phyloP scores from a whole-genome alignment of 768 basidiomycete species.

The Podaxis mareebaensis region DNA sequence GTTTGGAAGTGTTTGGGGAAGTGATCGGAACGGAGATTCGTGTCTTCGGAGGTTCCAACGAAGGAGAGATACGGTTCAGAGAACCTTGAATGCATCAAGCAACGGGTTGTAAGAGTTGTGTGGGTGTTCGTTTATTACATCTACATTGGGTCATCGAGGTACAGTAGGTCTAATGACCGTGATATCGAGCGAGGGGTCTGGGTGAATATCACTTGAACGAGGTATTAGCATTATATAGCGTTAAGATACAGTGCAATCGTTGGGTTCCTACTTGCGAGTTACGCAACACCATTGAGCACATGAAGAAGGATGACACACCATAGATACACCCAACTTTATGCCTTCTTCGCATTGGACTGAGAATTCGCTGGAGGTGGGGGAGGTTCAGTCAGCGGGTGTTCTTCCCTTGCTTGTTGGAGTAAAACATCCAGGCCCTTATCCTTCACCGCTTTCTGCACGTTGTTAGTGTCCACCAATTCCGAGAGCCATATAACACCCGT shows the following conservation, averaged over 20 bases:
- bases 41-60: background rate
- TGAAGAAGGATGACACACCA: background rate
- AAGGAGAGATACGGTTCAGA: no score
- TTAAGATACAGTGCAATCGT: no score
- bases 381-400: conserved; percentile 73
- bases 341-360: background rate
- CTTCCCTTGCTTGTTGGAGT: conserved; percentile 76
- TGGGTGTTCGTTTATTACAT: background rate
- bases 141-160: no score
- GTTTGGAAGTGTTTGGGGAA: conserved; percentile 7
- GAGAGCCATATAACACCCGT: background rate
- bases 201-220: no score
- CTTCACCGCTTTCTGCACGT: conserved; percentile 69
- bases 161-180: no score
- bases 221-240: no score
- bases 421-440: conserved; percentile 76
- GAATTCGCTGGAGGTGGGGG: conserved; percentile 32
- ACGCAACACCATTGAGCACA: no score
- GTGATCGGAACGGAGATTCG: conserved; percentile 4
- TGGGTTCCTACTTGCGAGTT: no score
- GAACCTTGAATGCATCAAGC: no score
- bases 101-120: background rate
- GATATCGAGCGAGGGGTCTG: no score
- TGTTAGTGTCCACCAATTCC: background rate
- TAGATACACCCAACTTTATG: background rate